phyloP scores from a whole-genome alignment of 768 basidiomycete species.

The Boletus rubroflammeus region DNA sequence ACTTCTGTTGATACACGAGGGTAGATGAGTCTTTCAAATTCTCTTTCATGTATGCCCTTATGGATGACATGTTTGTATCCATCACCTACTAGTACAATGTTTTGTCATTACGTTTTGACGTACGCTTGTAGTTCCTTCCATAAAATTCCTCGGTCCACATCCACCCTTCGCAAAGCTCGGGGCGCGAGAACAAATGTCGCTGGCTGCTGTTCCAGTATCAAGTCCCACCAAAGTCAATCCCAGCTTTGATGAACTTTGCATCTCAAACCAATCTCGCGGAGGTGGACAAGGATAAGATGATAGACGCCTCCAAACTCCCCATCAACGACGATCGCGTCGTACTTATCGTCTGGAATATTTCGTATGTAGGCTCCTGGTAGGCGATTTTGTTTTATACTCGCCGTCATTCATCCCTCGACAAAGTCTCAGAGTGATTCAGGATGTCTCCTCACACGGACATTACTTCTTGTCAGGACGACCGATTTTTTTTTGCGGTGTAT shows the following conservation, averaged over 20 bases:
- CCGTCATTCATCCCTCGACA: too few relatives aligned
- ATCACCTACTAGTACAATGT: too few relatives aligned
- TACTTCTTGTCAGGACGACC: too few relatives aligned
- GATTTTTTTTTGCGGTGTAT: neutral
- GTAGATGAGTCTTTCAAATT: too few relatives aligned
- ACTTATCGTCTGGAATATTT: neutral
- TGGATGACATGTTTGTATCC: too few relatives aligned
- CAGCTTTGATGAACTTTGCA: conserved; percentile 10
- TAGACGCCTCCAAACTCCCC: conserved; percentile 2
- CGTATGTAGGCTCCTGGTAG: neutral
- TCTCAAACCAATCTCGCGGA: conserved; percentile 1
- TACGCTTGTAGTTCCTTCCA: conserved; percentile 11
- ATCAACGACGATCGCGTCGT: conserved; percentile 6
- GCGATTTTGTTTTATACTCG: neutral
- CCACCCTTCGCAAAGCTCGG: conserved; percentile 13
- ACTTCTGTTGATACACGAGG: too few relatives aligned
- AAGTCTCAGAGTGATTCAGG: neutral
- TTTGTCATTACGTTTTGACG: neutral
- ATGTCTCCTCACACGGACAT: too few relatives aligned
- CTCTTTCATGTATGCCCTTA: too few relatives aligned
- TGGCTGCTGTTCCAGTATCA: conserved; percentile 15
- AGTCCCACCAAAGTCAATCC: conserved; percentile 8
- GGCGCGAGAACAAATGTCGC: conserved; percentile 3
- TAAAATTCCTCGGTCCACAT: conserved; percentile 12
- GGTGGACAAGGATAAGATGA: conserved; percentile 7